Base-by-base conservation (phyloP, 768 basidiomycete genomes). In the Mycena maculata region DNA sequence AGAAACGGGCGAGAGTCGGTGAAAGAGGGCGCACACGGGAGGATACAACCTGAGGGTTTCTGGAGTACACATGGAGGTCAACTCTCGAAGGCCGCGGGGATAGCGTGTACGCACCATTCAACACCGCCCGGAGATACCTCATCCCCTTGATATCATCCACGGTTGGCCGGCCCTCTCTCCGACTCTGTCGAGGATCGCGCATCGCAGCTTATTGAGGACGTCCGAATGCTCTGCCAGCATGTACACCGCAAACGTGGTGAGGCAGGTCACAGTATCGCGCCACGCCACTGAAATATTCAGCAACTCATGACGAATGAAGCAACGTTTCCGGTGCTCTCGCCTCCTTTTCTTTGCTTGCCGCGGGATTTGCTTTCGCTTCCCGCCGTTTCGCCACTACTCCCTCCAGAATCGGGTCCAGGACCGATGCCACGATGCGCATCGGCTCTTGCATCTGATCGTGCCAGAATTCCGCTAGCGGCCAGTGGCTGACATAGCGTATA, bases 231-330 rank as follows among this genome's bases (percentile, higher is more conserved):
- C 55, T 1, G 64, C 45, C 15, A 65, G 64, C 65, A 67, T 60
- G 52, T 67, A 67, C 16, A 67, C 39, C 47, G 59, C 44, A 25
- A 55, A 54, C 16, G 65, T 67, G 6, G 49, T 23, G 33, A 41
- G 60, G 49, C 39, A 30, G 63, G 79, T 27, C 57, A 84, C 84
- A 3, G 88, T 90, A 63, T 90, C 89, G 28, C 87, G 80, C 11
- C 86, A 87, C 25, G 88, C 87, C 25, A 89, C 79, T 18, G 87
- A 75, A 44, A 89, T 85, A 67, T 88, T 88, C n/a, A 87, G 71
- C 4, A 78, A 79, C 68, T 84, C 82, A 66, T 88, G 87, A 60
- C 82, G 81, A n/a, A 89, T 73, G 23, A 82, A n/a, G n/a, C n/a
- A n/a, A n/a, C n/a, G n/a, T n/a, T n/a, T n/a, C n/a, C n/a, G n/a